Percentiles rank a stretch among this genome's conserved stretches.
These are phyloP conservation scores for Metschnikowia dekortorum DNA, from an alignment of 805 yeast genomes.

Conservation along the genomic window DNA sequence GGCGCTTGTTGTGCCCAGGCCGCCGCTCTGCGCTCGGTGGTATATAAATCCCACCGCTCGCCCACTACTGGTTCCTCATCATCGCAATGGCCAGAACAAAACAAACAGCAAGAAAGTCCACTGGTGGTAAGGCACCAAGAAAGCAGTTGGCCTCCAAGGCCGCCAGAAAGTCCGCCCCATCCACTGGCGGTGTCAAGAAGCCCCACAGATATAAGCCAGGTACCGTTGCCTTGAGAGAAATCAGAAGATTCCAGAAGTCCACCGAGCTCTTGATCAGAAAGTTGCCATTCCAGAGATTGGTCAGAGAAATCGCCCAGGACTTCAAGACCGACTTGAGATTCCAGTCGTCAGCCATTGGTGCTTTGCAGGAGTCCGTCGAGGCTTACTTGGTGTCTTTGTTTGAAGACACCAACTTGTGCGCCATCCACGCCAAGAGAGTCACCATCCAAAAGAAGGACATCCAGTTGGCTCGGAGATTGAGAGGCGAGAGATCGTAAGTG, in stretches of 20 bases:
- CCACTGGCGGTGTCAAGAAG: constrained; percentile 45
- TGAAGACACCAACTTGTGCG: constrained; percentile 47
- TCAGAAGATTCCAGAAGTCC: constrained; percentile 45
- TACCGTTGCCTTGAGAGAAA: constrained; percentile 48
- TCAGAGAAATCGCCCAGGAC: constrained; percentile 45
- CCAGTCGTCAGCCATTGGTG: constrained; percentile 46
- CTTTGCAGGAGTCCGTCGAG: constrained; percentile 45
- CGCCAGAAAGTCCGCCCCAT: constrained; percentile 46
- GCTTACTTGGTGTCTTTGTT: constrained; percentile 45
- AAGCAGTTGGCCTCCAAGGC: constrained; percentile 47
- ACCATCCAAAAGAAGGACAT: constrained; percentile 47
- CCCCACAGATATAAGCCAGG: constrained; percentile 50
- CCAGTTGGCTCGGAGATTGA: constrained; percentile 46
- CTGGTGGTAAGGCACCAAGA: constrained; percentile 49
- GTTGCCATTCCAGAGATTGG: constrained; percentile 47
- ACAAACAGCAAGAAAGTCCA: constrained; percentile 46
- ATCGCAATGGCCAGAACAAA: constrained; percentile 42
- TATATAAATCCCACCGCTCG: constrained; percentile 6
- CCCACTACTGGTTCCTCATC: too few species aligned
- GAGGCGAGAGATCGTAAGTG: constrained; percentile 44
- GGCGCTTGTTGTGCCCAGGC: background rate
- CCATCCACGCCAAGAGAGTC: constrained; percentile 47
- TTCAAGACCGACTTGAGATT: constrained; percentile 45
- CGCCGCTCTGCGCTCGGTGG: too few species aligned
- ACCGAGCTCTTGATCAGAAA: constrained; percentile 45